Conservation (phyloP, 257 asterid species). For the Sherardia arvensis region DNA sequence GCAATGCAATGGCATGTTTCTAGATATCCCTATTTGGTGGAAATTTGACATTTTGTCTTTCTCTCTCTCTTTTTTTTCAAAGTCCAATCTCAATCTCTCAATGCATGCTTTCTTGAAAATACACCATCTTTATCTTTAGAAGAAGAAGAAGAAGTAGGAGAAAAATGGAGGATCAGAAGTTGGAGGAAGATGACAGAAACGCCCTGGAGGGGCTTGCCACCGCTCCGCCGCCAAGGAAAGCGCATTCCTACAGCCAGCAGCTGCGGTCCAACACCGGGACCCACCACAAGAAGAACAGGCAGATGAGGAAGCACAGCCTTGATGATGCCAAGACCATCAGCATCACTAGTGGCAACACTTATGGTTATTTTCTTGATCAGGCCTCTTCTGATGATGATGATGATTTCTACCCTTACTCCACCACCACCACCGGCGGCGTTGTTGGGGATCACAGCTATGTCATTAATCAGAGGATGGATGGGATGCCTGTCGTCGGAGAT, state of each 20-base stretch:
- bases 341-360: constrained; percentile 1
- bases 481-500: constrained; percentile 1
- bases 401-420: constrained; percentile 50
- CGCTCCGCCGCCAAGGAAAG: constrained; percentile 20
- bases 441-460: constrained; percentile 9
- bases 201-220: constrained; percentile 23
- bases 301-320: constrained; percentile 32
- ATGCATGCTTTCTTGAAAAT: not conserved
- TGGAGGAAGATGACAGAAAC: constrained; percentile 26
- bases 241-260: constrained; percentile 40
- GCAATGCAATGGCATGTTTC: not conserved
- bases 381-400: constrained; percentile 31
- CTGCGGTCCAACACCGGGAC: constrained; percentile 33
- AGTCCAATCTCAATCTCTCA: not conserved
- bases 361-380: constrained; percentile 3
- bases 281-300: constrained; percentile 23
- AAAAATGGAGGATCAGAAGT: constrained; percentile 19
- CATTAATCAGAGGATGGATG: constrained; percentile 6
- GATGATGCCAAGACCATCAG: constrained; percentile 21
- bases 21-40: constrained; percentile 4
- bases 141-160: too few species aligned
- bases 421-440: constrained; percentile 7
- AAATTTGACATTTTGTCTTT: not conserved
- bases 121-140: not conserved
- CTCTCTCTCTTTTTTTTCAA: not conserved